Evolutionary conservation across 2,329 filamentous ascomycete genomes (phyloP), one percentile per base, ranked within the genome.

Genomic region (Spiromastix sp.): DNA sequence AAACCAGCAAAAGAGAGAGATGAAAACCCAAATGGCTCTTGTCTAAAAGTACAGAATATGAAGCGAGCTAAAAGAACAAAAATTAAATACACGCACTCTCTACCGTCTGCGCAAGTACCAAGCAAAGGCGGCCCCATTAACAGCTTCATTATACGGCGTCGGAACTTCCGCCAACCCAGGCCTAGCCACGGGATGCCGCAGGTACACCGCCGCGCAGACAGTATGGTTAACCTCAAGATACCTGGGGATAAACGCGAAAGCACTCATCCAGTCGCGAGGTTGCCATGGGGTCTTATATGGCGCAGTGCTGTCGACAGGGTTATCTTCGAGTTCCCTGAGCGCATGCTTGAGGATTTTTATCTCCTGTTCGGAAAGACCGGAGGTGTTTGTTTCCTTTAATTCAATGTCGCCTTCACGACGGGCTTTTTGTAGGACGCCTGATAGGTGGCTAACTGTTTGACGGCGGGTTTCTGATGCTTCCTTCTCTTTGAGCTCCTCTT

Each of bases 221-320:
- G 87, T 93, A 60, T 93, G 91, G 68, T 96, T 95, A 49, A 98
- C 91, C 65, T 98, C 93, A 41, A 98, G 74, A 60, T 96, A 98
- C 36, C 83, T 71, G 8, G 91, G 91, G 47, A 98, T 86, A 61
- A 94, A 95, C 16, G 87, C 86, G 61, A 98, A 98, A 1, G 87
- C 79, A 34, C 75, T 71, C 83, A 98, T 93, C 61, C 75, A 96
- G 34, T 81, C 72, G 37, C 86, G 73, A 9, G 91, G 91, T 45
- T 72, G 66, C 91, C 91, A 98, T 9, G 91, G 91, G 2, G 87
- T 95, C 4, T 73, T 73, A 56, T 98, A 98, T 3, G 91, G 85
- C 63, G 93, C 93, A 38, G 60, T 64, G 17, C 63, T 59, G 59
- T 95, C 85, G 40, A 80, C 62, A 0, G 85, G 81, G 62, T 95